Base-by-base conservation (phyloP, 768 basidiomycete species). In the Lentinula sp. region DNA sequence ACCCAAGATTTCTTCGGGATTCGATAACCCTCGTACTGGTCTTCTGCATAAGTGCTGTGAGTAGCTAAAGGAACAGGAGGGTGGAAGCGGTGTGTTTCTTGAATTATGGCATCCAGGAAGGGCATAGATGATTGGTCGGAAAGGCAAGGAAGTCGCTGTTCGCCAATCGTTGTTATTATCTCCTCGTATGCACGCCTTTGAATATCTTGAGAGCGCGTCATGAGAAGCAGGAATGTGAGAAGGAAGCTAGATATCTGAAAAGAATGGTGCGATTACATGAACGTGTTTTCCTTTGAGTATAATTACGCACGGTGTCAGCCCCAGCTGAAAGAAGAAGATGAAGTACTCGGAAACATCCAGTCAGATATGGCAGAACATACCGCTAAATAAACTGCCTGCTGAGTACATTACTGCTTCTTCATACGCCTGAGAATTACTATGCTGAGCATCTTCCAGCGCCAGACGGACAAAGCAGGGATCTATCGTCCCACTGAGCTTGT, bases 341-440 rank as follows among this genome's bases (percentile, higher is more conserved):
- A 4, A 21, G 1, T 31, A 49, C 7, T 15, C n/a, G 9, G 1
- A 8, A 9, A 42, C 18, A 32, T 10, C 34, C 8, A 21, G 15
- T 10, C 8, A 49, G 18, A 49, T 57, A 2, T 16, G 42, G 21
- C 2, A 11, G 9, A 10, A 46, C 65, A 53, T 46, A 70, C 73
- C 68, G 0, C 61, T 65, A 35, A 71, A 68, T 4, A 66, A 66
- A 9, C 69, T 74, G 3, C 69, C 69, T 1, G 68, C 71, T 40
- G 67, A 65, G 31, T 62, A 67, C 61, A 72, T 71, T 59, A 73
- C 71, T 4, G 68, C 63, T 10, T 54, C 64, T 18, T 68, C 70
- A 15, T 39, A 23, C 10, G 55, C 18, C 28, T 23, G 10, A 8
- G 28, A 21, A 49, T 7, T 10, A n/a, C n/a, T n/a, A 49, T 23